Conservation (phyloP, 805 yeast genomes). For the Candida rishiriensis region DNA sequence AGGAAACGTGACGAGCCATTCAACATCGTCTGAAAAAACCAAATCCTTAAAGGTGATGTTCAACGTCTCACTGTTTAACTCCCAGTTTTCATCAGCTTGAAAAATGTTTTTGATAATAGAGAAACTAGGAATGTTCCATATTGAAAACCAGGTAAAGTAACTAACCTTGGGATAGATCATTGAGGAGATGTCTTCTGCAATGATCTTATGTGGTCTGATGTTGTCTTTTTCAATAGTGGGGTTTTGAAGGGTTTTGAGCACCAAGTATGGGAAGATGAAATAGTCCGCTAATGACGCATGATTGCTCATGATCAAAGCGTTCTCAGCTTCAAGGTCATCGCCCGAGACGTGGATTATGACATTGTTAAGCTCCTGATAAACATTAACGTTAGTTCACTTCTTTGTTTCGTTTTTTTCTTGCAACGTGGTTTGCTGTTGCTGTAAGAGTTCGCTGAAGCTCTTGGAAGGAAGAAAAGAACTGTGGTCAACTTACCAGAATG, state of each 20-base stretch:
- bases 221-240: constrained; percentile 3
- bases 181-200: constrained; percentile 24
- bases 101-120: constrained; percentile 42
- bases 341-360: constrained; percentile 39
- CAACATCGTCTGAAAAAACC: constrained; percentile 31
- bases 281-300: constrained; percentile 71
- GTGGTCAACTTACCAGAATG: constrained; percentile 19
- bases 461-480: background rate
- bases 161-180: constrained; percentile 40
- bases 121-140: constrained; percentile 59
- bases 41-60: constrained; percentile 33
- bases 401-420: too few species aligned
- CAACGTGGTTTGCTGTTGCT: too few species aligned
- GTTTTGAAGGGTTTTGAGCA: constrained; percentile 23
- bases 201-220: constrained; percentile 12
- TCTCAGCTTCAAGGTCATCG: constrained; percentile 36
- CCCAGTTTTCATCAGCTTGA: constrained; percentile 70
- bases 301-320: constrained; percentile 41
- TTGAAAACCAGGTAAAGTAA: constrained; percentile 66
- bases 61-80: constrained; percentile 35
- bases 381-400: background rate
- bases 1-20: constrained; percentile 74
- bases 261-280: constrained; percentile 43
- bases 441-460: background rate
- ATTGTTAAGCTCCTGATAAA: constrained; percentile 30